Conservation (phyloP, 2,329 filamentous ascomycete species). For the Hypoxylon sp. region DNA sequence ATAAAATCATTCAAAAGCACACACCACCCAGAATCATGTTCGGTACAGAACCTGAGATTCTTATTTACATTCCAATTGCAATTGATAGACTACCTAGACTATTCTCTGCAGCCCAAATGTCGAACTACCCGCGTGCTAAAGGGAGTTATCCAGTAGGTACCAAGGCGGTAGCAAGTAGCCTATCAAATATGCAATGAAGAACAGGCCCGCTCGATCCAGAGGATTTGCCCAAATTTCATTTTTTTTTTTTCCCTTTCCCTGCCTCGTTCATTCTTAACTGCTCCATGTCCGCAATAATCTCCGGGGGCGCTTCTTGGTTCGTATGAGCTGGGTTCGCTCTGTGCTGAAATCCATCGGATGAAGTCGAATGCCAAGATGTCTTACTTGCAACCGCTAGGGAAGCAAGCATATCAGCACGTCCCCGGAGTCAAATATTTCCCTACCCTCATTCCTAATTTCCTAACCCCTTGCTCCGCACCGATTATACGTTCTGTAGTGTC, state of each 20-base stretch:
- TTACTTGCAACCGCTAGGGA: slow-evolving; percentile 19
- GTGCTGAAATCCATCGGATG: slow-evolving; percentile 11
- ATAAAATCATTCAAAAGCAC: neutral
- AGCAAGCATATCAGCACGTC: slow-evolving; percentile 6
- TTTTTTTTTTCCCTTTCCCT: too few species aligned
- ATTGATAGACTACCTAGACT: slow-evolving; percentile 16
- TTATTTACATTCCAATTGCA: slow-evolving; percentile 1
- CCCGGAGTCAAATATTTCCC: slow-evolving; percentile 19
- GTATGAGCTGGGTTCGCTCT: slow-evolving; percentile 5
- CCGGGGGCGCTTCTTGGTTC: slow-evolving; percentile 9
- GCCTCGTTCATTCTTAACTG: slow-evolving; percentile 29
- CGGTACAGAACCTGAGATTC: slow-evolving; percentile 1
- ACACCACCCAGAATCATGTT: neutral
- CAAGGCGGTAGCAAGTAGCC: slow-evolving; percentile 9
- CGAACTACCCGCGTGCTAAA: neutral
- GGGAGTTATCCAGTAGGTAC: slow-evolving; percentile 11
- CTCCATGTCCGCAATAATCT: slow-evolving; percentile 15
- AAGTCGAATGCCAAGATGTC: slow-evolving; percentile 15
- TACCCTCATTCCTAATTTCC: slow-evolving; percentile 36
- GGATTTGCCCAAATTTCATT: slow-evolving; percentile 9
- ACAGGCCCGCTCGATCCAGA: slow-evolving; percentile 3
- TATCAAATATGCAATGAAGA: slow-evolving; percentile 1
- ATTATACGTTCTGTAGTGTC: slow-evolving; percentile 36
- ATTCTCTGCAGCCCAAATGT: neutral
- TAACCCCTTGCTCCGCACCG: slow-evolving; percentile 29